Evolutionary conservation across 495 filamentous ascomycete genomes (phyloP), one percentile per base, ranked within the genome.

Genomic region (Penicillium simplicissimum): DNA sequence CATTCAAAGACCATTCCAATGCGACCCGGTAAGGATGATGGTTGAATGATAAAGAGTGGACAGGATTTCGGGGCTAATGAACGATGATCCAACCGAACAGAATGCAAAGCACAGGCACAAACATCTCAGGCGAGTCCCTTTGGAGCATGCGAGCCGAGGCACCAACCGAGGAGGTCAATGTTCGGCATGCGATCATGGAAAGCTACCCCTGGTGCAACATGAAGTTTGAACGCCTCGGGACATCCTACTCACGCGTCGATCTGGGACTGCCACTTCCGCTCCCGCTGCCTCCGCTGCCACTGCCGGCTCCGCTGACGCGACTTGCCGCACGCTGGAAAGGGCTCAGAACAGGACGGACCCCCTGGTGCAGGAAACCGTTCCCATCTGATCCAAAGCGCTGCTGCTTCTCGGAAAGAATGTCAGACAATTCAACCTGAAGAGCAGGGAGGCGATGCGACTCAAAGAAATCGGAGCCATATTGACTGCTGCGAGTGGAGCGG

Each of bases 241-340:
- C 17, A 63, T 65, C 60, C 74, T 36, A 74, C 45, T 72, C 76
- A 54, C 67, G 71, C 4, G 69, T 66, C 59, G 78, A 79, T 59
- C 71, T 72, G 43, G 80, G 79, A 72, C 79, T 81, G 57, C 75
- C 78, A 62, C 72, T 79, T 35, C 75, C 75, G 58, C 76, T 80
- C 21, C 75, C 66, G 56, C 71, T 76, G 54, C 71, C 74, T 38
- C 76, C 75, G 63, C 79, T 81, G 34, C 73, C 75, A 65, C 76
- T 80, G 19, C 75, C 80, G 60, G 75, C 76, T 42, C 77, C 80
- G 65, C 80, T 82, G 43, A 71, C 73, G 56, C 75, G 76, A 60
- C 78, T 79, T 35, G 68, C 74, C 8, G 74, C 75, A 64, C 77
- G 73, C 48, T 75, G 75, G 64, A 76, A 82, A 37, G 70, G 80